These are phyloP conservation scores for Aspergillus nanangensis DNA, from an alignment of 495 filamentous ascomycete species.

Conservation along the genomic window DNA sequence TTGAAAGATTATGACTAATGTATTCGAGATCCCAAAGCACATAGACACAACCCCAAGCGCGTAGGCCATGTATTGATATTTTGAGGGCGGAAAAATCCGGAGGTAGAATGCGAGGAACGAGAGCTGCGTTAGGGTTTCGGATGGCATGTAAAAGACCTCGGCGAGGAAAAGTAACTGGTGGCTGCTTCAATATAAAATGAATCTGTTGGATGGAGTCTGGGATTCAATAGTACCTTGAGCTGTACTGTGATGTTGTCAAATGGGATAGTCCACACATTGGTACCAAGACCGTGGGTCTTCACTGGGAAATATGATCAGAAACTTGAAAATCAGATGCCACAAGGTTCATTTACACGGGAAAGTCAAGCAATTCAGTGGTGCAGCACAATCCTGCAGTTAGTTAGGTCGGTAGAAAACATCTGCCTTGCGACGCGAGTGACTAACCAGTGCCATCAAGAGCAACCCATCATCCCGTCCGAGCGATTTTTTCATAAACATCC, in stretches of 20 bases:
- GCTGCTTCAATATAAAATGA: too few relatives aligned
- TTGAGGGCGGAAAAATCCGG: slow-evolving; percentile 24
- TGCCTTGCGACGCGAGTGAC: background rate
- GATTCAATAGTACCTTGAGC: slow-evolving; percentile 19
- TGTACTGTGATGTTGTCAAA: slow-evolving; percentile 31
- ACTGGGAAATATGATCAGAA: slow-evolving; percentile 5
- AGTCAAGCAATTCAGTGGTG: slow-evolving; percentile 15
- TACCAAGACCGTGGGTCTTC: slow-evolving; percentile 14
- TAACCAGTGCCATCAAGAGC: slow-evolving; percentile 14
- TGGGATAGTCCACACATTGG: slow-evolving; percentile 37
- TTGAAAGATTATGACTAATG: slow-evolving; percentile 29
- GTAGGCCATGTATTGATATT: slow-evolving; percentile 21
- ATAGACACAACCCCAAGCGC: slow-evolving; percentile 18
- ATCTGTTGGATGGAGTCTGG: too few relatives aligned
- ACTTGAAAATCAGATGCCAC: background rate
- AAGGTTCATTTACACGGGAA: slow-evolving; percentile 15
- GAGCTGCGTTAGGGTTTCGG: slow-evolving; percentile 24
- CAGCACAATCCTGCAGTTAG: slow-evolving; percentile 5
- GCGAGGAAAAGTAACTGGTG: slow-evolving; percentile 13
- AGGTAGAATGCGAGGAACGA: slow-evolving; percentile 34
- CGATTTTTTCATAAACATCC: slow-evolving; percentile 12
- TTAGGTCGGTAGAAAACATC: background rate
- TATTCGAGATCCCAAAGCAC: slow-evolving; percentile 24
- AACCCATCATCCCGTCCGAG: slow-evolving; percentile 20
- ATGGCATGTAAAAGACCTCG: slow-evolving; percentile 25